Evolutionary conservation across 2,329 filamentous ascomycete species (phyloP).

Genomic region (Tolypocladium ophioglossoides): DNA sequence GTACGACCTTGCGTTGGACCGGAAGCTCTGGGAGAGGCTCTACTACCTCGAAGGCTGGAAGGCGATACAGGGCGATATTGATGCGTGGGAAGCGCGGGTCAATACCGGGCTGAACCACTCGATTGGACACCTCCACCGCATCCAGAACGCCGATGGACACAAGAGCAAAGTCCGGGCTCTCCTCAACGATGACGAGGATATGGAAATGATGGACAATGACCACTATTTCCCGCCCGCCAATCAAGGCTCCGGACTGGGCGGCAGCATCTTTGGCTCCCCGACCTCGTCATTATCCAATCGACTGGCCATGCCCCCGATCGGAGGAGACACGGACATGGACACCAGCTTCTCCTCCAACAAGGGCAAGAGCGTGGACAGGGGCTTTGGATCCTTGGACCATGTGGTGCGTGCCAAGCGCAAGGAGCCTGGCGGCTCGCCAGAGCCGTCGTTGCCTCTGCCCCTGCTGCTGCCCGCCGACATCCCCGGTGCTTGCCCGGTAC

Average conservation of each 20-base stretch:
- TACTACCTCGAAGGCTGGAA: conserved; percentile 85
- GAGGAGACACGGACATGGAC: conserved; percentile 19
- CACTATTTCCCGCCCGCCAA: conserved; percentile 10
- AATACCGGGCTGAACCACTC: conserved; percentile 32
- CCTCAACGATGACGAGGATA: conserved; percentile 36
- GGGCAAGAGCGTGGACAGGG: conserved; percentile 18
- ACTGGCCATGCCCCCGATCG: conserved; percentile 12
- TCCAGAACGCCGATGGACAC: conserved; percentile 38
- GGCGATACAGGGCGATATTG: conserved; percentile 54
- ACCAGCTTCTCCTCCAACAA: conserved; percentile 11
- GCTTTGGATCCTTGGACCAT: conserved; percentile 14
- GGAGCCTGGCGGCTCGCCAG: conserved; percentile 21
- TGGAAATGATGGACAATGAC: conserved; percentile 34
- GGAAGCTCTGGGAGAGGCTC: conserved; percentile 74
- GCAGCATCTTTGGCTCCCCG: conserved; percentile 25
- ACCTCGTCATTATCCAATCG: conserved; percentile 18
- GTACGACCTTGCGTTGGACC: conserved; percentile 72
- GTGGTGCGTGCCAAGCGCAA: conserved; percentile 23
- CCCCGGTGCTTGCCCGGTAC: conserved; percentile 20
- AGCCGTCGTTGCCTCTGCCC: conserved; percentile 19
- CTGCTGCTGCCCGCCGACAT: conserved; percentile 16
- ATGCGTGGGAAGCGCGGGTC: conserved; percentile 51
- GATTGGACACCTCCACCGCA: conserved; percentile 29
- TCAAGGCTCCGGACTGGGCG: conserved; percentile 9
- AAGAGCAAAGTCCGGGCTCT: conserved; percentile 45